Evolutionary conservation across 805 yeast genomes (phyloP), one percentile per base, ranked within the genome.

Genomic region (Maudiozyma saulgeensis): DNA sequence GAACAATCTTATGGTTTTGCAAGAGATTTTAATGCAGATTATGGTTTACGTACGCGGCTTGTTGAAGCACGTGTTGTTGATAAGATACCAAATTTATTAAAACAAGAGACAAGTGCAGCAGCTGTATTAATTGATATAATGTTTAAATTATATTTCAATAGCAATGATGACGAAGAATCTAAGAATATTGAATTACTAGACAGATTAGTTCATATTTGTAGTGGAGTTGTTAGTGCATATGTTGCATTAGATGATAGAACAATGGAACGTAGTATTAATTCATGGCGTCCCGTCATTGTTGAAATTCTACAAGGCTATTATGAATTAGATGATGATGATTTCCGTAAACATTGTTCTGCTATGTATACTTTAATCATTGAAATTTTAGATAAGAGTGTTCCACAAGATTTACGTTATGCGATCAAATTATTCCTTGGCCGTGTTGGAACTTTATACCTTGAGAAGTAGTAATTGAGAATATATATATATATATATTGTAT

Each of bases 31-130:
- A 93, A 93, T 66, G 89, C 83, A 50, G 90, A 93, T 66, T 84
- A 85, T 64, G 89, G 88, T 48, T 72, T 93, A 57, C 74, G 99
- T 55, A 84, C 87, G n/a, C 74, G 93, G 57, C 71, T 93, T 41
- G 90, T 95, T 82, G 86, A 88, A 60, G 87, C 93, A 3, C 96
- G 96, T 1, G 82, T 89, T 40, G 91, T 90, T 68, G 95, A 88
- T 60, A 83, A 90, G 61, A 75, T 91, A 49, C 99, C 99, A 19
- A 95, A 93, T 58, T 70, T 93, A 58, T 71, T 90, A 58, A 86
- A 87, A 58, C 99, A 95, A 67, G 99, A 95, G 66, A 82, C 95
- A 0, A 80, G 88, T 35, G 81, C 96, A 0, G 83, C 96, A 1
- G 91, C 95, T 1, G 96, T 89, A 1, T 85, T 82, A 63, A 81